Base-by-base conservation (phyloP, 345 rosid genomes). In the Pistacia atlantica region DNA sequence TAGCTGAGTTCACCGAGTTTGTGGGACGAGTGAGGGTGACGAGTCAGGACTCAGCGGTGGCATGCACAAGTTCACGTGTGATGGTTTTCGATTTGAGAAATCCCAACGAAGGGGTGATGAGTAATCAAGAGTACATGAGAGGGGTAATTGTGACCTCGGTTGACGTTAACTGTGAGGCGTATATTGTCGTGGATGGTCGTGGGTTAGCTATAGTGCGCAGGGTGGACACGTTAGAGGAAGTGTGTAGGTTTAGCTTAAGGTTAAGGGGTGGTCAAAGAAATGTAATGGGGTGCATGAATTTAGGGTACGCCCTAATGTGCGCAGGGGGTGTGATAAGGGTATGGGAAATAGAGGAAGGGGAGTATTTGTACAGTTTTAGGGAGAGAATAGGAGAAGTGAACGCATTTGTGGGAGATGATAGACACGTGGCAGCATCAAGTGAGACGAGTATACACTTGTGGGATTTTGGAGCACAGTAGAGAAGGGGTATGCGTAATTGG, bases 401-500 rank as follows among this genome's bases (percentile, higher is more conserved):
- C 11, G 97, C 92, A 0, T 80, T 93, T 4, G 92, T 83, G 49
- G 92, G 89, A 0, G 84, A 89, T 38, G 97, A 92, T 9, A 83
- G 95, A 71, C 88, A 96, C 83, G 93, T 96, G 86, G 98, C 91
- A 4, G 98, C 83, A n/a, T 83, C 89, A 3, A 69, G 64, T 14
- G 91, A 83, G 60, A 76, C 83, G 28, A 60, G 70, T 0, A 85
- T 96, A 81, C 94, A 93, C 71, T 74, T 96, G 9, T 96, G 99
- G 99, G 94, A 96, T 84, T 93, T 92, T 46, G 97, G 99, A 54
- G 96, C 81, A 54, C 79, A 77, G 82, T 80, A 82, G 82, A 16
- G 0, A 11, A 22, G 13, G 72, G 48, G 63, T 55, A 6, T 31
- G n/a, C n/a, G n/a, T n/a, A n/a, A n/a, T n/a, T n/a, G 35, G 65